Percentiles rank a stretch among this genome's conserved stretches.
These are phyloP conservation scores for Flammula alnicola DNA, from an alignment of 1,284 basidiomycete genomes.

Conservation along the genomic window DNA sequence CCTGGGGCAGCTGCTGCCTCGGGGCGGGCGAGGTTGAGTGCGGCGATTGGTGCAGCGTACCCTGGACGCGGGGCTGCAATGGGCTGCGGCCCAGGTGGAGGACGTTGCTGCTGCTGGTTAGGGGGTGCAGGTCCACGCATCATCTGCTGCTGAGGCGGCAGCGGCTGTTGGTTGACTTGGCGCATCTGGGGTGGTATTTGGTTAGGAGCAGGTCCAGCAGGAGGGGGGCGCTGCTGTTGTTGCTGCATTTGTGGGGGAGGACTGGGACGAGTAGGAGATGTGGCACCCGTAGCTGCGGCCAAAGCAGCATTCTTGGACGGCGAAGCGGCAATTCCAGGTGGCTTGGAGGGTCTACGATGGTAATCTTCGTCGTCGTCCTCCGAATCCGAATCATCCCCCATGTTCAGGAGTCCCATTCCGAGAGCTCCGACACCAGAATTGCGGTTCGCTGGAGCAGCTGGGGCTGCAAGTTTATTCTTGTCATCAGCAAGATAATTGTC, in stretches of 20 bases:
- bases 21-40: constrained; percentile 58
- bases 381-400: constrained; percentile 47
- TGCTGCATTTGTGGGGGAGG: constrained; percentile 16
- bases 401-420: constrained; percentile 57
- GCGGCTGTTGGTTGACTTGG: too few species aligned
- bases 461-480: constrained; percentile 15
- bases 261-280: constrained; percentile 4
- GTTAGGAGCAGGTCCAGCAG: too few species aligned
- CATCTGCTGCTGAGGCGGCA: too few species aligned
- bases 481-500: constrained; percentile 54
- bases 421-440: constrained; percentile 57
- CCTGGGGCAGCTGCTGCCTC: constrained; percentile 44
- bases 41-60: constrained; percentile 69
- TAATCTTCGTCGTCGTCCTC: constrained; percentile 32
- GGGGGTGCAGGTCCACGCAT: too few species aligned
- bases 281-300: constrained; percentile 37
- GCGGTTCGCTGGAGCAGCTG: constrained; percentile 37
- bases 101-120: too few species aligned
- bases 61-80: constrained; percentile 75
- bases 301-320: constrained; percentile 46
- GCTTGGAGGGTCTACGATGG: constrained; percentile 3
- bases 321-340: constrained; percentile 22
- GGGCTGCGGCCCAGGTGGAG: too few species aligned
- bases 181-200: too few species aligned
- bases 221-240: constrained; percentile 18